A percentile compares a stretch with the other conserved stretches of the same genome.
Evolutionary conservation across 108 stramenopile genomes (phyloP).

Genomic region (Nannochloropsis gaditana): DNA sequence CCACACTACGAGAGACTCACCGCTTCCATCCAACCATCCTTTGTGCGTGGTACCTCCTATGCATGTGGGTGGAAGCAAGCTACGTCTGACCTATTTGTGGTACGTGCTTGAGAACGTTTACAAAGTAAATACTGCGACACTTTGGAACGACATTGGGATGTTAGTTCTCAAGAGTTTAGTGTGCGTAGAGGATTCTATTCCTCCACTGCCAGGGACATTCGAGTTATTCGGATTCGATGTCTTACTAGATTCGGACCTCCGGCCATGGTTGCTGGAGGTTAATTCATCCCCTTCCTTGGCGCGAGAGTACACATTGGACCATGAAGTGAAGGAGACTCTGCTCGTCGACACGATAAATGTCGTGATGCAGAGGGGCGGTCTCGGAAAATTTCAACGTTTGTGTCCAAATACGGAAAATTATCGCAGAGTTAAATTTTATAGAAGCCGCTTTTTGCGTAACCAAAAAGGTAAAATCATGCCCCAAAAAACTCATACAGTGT

Average conservation of each 20-base stretch:
- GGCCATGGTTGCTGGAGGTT: slow-evolving; percentile 61
- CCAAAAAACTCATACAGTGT: too few species aligned
- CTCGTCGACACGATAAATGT: slow-evolving; percentile 54
- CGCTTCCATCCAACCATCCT: slow-evolving; percentile 25
- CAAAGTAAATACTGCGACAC: slow-evolving; percentile 38
- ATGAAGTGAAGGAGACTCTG: slow-evolving; percentile 46
- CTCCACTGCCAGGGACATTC: slow-evolving; percentile 51
- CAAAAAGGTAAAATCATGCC: neutral
- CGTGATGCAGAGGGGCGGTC: slow-evolving; percentile 30
- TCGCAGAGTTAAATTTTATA: neutral
- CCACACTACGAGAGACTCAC: slow-evolving; percentile 28
- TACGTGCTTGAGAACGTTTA: slow-evolving; percentile 21
- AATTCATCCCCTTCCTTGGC: slow-evolving; percentile 60
- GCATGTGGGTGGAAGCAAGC: slow-evolving; percentile 39
- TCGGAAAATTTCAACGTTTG: slow-evolving; percentile 3
- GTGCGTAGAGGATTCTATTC: slow-evolving; percentile 60
- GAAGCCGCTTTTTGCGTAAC: neutral
- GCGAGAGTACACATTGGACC: slow-evolving; percentile 49
- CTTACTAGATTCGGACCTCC: slow-evolving; percentile 51
- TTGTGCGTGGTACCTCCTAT: neutral
- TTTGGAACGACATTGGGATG: slow-evolving; percentile 43
- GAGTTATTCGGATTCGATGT: slow-evolving; percentile 64
- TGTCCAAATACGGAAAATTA: neutral
- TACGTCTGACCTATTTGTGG: slow-evolving; percentile 45
- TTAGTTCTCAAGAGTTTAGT: slow-evolving; percentile 60